Conservation (phyloP, 495 filamentous ascomycete genomes). For the Rusavskia elegans region DNA sequence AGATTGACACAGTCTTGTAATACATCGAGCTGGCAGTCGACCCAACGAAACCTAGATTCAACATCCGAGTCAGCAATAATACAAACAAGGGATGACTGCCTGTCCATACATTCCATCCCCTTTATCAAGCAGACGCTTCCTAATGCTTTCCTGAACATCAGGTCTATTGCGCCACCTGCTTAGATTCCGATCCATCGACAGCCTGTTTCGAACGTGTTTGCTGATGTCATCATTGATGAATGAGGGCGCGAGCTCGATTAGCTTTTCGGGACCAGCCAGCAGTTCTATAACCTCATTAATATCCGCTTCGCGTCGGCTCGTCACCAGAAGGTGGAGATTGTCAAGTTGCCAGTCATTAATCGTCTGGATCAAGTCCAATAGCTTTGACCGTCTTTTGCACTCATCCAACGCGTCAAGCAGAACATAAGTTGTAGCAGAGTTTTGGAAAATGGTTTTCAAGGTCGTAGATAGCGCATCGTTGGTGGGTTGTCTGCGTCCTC, state of each 20-base stretch:
- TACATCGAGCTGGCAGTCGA: conserved; percentile 20
- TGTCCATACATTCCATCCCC: conserved; percentile 22
- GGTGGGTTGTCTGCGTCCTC: conserved; percentile 3
- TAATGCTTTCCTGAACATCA: conserved; percentile 8
- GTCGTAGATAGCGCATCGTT: conserved; percentile 5
- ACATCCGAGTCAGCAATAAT: background rate
- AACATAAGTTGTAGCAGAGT: conserved; percentile 8
- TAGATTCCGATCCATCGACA: conserved; percentile 14
- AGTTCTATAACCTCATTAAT: conserved; percentile 10
- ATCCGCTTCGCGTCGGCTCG: conserved; percentile 19
- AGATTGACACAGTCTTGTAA: conserved; percentile 12
- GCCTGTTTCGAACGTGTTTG: conserved; percentile 15
- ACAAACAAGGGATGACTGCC: background rate
- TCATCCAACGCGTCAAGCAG: conserved; percentile 13
- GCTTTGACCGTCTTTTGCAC: background rate
- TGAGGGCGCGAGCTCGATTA: background rate
- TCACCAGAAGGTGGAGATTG: conserved; percentile 22
- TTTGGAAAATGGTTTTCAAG: conserved; percentile 8
- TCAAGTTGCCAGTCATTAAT: conserved; percentile 11
- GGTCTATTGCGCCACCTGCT: conserved; percentile 13
- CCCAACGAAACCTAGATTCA: conserved; percentile 22
- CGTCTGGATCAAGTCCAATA: background rate
- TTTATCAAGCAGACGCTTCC: conserved; percentile 9
- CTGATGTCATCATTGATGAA: conserved; percentile 17
- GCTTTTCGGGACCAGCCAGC: conserved; percentile 5